These are phyloP conservation scores for Rutstroemia sp. DNA, from an alignment of 2,329 filamentous ascomycete genomes.

Conservation along the genomic window DNA sequence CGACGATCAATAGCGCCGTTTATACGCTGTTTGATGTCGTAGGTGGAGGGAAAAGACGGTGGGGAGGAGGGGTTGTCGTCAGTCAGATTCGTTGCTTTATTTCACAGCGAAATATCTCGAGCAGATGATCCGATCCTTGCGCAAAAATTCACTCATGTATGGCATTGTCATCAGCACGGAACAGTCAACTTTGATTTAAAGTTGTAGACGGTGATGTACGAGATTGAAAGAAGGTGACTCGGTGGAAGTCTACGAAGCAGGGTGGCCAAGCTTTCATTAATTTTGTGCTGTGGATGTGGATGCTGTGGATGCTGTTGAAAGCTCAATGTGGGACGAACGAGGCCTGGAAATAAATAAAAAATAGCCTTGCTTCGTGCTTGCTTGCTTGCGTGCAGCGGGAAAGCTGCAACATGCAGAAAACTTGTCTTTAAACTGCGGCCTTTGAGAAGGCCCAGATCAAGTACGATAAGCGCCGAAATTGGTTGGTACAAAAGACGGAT, in stretches of 20 bases:
- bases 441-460: slow-evolving; percentile 1
- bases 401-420: not conserved
- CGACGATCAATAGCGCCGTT: not conserved
- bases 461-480: slow-evolving; percentile 8
- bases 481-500: not conserved
- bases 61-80: slow-evolving; percentile 9
- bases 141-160: slow-evolving; percentile 5
- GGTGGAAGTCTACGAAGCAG: not conserved
- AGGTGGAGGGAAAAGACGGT: slow-evolving; percentile 2
- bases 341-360: not conserved
- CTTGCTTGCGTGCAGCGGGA: not conserved
- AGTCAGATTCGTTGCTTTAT: slow-evolving; percentile 5
- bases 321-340: slow-evolving; percentile 1
- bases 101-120: slow-evolving; percentile 7
- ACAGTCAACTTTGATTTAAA: not conserved
- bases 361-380: not conserved
- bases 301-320: too few species aligned
- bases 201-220: not conserved
- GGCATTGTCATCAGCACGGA: not conserved
- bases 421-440: slow-evolving; percentile 2
- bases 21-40: not conserved
- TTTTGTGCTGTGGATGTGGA: not conserved
- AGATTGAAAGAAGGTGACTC: not conserved
- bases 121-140: slow-evolving; percentile 4
- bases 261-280: slow-evolving; percentile 7